phyloP scores from a whole-genome alignment of 2,329 filamentous ascomycete genomes.

The Ambrosiella beaveri region DNA sequence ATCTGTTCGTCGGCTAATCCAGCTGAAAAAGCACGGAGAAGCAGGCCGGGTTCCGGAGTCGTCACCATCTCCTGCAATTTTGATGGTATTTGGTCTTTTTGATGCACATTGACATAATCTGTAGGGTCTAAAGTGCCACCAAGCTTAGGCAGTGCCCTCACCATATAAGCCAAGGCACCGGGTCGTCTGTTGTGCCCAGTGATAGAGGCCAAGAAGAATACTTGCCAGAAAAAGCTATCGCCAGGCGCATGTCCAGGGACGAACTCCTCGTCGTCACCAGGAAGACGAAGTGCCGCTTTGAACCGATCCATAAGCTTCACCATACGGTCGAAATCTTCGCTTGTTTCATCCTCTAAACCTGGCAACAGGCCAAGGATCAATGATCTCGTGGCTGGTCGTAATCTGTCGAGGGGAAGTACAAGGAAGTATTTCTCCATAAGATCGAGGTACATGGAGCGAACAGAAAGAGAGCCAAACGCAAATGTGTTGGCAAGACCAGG shows the following conservation, averaged over 20 bases:
- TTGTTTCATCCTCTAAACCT: constrained; percentile 86
- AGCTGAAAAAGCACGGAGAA: constrained; percentile 81
- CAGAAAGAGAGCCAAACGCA: constrained; percentile 85
- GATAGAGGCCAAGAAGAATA: constrained; percentile 83
- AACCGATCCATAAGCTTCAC: constrained; percentile 62
- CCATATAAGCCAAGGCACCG: constrained; percentile 74
- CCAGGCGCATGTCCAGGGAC: constrained; percentile 39
- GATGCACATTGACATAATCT: constrained; percentile 22
- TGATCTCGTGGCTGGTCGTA: constrained; percentile 79
- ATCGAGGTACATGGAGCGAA: constrained; percentile 69
- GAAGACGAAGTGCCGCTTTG: constrained; percentile 46
- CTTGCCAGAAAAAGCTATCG: constrained; percentile 95
- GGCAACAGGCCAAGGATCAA: constrained; percentile 79
- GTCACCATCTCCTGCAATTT: constrained; percentile 31
- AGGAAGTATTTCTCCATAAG: constrained; percentile 70
- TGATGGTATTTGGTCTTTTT: not conserved
- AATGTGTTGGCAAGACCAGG: constrained; percentile 78
- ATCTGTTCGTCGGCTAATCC: constrained; percentile 76
- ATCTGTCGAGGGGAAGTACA: constrained; percentile 46
- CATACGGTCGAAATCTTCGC: constrained; percentile 89
- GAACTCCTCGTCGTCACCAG: constrained; percentile 22
- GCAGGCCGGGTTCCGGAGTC: constrained; percentile 75
- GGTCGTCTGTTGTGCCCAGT: constrained; percentile 72
- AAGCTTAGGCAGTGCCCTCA: constrained; percentile 57
- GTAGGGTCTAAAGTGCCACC: constrained; percentile 24